A percentile compares a stretch with the other conserved stretches of the same genome.
phyloP scores from a whole-genome alignment of 768 basidiomycete species.

The Leccinellum luteum region DNA sequence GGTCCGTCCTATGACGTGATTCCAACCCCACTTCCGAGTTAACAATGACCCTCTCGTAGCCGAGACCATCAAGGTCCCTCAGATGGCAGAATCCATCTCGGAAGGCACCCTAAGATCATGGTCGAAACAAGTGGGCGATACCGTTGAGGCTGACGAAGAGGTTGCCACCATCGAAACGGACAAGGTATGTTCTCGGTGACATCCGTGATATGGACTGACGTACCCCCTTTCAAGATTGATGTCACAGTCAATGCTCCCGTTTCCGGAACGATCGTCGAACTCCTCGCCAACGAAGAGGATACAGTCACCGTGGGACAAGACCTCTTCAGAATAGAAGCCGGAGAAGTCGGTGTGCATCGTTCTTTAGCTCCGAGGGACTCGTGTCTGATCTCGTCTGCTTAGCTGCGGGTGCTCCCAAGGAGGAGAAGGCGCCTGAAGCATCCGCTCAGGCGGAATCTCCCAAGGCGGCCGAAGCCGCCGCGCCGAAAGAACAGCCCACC shows the following conservation, averaged over 20 bases:
- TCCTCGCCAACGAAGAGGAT: constrained; percentile 88
- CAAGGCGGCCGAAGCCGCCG: constrained; percentile 39
- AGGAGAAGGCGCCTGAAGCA: constrained; percentile 23
- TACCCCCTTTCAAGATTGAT: constrained; percentile 66
- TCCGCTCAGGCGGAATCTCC: constrained; percentile 24
- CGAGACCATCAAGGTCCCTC: constrained; percentile 91
- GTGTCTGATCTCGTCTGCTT: background rate
- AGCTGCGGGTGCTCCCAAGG: constrained; percentile 32
- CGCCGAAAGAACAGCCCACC: constrained; percentile 48
- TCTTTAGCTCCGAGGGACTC: background rate
- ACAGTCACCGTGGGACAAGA: constrained; percentile 96
- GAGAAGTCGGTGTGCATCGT: constrained; percentile 51
- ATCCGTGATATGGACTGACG: background rate
- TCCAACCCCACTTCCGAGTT: background rate
- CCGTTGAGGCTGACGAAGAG: constrained; percentile 90
- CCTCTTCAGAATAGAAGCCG: constrained; percentile 86
- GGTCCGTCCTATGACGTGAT: constrained; percentile 44
- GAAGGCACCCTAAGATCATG: constrained; percentile 96
- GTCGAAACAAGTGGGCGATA: constrained; percentile 91
- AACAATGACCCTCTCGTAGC: constrained; percentile 39
- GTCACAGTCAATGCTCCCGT: constrained; percentile 93
- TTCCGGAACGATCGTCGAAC: constrained; percentile 83
- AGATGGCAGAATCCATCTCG: constrained; percentile 98
- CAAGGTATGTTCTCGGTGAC: constrained; percentile 56
- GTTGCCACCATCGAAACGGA: constrained; percentile 98